Percentiles rank a stretch among this genome's conserved stretches.
Evolutionary conservation across 2,329 filamentous ascomycete genomes (phyloP).

Genomic region (Penicillium sp.): DNA sequence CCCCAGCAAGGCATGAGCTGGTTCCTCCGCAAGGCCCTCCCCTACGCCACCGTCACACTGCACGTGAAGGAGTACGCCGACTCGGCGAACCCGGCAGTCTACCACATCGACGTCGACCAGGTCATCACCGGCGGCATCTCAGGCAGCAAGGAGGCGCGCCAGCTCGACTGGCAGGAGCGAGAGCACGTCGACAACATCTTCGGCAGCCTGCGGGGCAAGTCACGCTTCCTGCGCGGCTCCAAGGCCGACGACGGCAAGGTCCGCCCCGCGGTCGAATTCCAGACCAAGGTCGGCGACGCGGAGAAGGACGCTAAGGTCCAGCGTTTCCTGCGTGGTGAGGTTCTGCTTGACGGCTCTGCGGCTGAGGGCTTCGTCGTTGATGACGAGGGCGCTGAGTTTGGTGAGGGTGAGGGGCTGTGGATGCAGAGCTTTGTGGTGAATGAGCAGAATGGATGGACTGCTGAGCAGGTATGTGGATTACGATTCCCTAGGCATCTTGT

Average conservation of each 20-base stretch:
- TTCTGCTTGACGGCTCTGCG: slow-evolving; percentile 57
- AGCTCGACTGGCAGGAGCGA: slow-evolving; percentile 60
- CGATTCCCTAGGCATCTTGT: background rate
- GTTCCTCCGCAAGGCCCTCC: slow-evolving; percentile 71
- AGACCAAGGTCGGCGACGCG: slow-evolving; percentile 42
- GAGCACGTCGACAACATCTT: slow-evolving; percentile 79
- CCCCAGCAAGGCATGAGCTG: slow-evolving; percentile 67
- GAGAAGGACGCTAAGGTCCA: slow-evolving; percentile 41
- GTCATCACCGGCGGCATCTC: slow-evolving; percentile 69
- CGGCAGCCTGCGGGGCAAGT: slow-evolving; percentile 66
- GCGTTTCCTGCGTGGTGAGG: slow-evolving; percentile 45
- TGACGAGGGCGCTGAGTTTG: slow-evolving; percentile 48
- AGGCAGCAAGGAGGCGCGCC: slow-evolving; percentile 63
- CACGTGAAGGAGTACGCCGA: slow-evolving; percentile 59
- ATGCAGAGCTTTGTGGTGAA: slow-evolving; percentile 56
- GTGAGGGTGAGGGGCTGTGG: slow-evolving; percentile 46
- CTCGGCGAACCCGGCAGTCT: slow-evolving; percentile 44
- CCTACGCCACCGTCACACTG: slow-evolving; percentile 69
- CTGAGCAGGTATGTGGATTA: slow-evolving; percentile 49
- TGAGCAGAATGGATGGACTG: slow-evolving; percentile 55
- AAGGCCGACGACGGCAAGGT: slow-evolving; percentile 42
- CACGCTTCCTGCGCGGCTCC: slow-evolving; percentile 50
- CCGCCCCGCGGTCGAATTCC: slow-evolving; percentile 37
- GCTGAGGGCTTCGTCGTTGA: slow-evolving; percentile 63
- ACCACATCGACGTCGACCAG: slow-evolving; percentile 73